Evolutionary conservation across 345 rosid species (phyloP).

Genomic region (Aquilaria yunnanensis): DNA sequence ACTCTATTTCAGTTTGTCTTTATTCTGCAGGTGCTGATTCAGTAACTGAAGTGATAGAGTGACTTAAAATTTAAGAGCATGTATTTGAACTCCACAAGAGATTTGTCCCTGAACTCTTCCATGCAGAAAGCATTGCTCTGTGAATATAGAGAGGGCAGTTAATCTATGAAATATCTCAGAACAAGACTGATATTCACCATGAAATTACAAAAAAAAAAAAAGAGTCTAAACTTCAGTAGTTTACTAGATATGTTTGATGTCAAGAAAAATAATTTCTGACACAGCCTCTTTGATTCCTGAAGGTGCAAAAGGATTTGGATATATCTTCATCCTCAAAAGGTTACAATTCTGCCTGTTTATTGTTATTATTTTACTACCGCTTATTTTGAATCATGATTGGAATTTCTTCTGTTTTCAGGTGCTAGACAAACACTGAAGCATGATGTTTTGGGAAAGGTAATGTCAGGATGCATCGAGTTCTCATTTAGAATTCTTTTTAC

Average conservation of each 20-base stretch:
- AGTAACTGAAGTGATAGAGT: too few species aligned
- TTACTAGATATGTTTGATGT: neutral
- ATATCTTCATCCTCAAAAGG: conserved; percentile 38
- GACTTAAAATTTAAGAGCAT: too few species aligned
- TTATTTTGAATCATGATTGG: conserved; percentile 7
- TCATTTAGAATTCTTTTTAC: conserved; percentile 7
- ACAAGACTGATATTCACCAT: too few species aligned
- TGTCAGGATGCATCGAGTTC: conserved; percentile 26
- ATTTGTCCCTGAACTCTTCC: too few species aligned
- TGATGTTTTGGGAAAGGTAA: conserved; percentile 24
- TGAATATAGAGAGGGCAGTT: too few species aligned
- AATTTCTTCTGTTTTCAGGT: conserved; percentile 23
- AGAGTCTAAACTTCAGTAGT: neutral
- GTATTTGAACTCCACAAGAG: too few species aligned
- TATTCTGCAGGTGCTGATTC: too few species aligned
- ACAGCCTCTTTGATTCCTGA: conserved; percentile 23
- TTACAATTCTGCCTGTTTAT: conserved; percentile 15
- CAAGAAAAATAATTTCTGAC: conserved; percentile 11
- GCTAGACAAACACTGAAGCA: conserved; percentile 25
- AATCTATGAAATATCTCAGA: too few species aligned
- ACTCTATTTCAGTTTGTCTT: too few species aligned
- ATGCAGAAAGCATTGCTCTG: too few species aligned
- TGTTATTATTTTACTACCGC: conserved; percentile 11
- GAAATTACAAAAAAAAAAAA: too few species aligned
- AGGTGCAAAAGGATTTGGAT: conserved; percentile 20